phyloP scores from a whole-genome alignment of 495 filamentous ascomycete genomes.

The Pyrenula aspistea region DNA sequence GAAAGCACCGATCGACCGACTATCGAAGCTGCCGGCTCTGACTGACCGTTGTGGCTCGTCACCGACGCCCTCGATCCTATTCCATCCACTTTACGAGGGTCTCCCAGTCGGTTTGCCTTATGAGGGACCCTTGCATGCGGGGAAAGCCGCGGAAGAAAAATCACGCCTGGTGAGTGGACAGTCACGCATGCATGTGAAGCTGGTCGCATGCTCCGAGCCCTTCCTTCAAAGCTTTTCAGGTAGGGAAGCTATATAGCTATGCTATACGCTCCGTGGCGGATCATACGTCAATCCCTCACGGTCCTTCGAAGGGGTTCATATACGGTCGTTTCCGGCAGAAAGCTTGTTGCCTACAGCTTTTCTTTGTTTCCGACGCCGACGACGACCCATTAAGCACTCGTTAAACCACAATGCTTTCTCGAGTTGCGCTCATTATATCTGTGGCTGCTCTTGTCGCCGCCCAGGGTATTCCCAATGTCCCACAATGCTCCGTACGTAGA shows the following conservation, averaged over 20 bases:
- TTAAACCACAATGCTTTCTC: constrained; percentile 28
- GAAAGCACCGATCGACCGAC: background rate
- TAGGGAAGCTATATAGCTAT: background rate
- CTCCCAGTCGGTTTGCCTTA: background rate
- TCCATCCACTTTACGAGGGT: background rate
- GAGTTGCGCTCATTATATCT: constrained; percentile 19
- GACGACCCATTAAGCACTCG: background rate
- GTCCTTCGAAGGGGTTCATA: background rate
- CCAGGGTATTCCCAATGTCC: constrained; percentile 29
- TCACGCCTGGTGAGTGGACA: background rate
- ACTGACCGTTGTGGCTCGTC: background rate
- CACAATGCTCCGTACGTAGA: constrained; percentile 30
- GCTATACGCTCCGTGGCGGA: background rate
- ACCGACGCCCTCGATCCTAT: background rate
- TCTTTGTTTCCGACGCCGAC: background rate
- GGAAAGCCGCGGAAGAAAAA: background rate
- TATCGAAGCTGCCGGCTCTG: background rate
- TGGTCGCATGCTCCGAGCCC: background rate
- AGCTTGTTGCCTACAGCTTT: background rate
- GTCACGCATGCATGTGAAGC: background rate
- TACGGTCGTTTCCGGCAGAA: background rate
- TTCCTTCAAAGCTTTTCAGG: background rate
- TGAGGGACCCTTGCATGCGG: background rate
- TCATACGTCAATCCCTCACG: background rate
- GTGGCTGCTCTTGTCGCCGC: constrained; percentile 23